Percentiles rank a stretch among this genome's conserved stretches.
Conservation (phyloP, 1,284 basidiomycete species). For the Meira nashicola region DNA sequence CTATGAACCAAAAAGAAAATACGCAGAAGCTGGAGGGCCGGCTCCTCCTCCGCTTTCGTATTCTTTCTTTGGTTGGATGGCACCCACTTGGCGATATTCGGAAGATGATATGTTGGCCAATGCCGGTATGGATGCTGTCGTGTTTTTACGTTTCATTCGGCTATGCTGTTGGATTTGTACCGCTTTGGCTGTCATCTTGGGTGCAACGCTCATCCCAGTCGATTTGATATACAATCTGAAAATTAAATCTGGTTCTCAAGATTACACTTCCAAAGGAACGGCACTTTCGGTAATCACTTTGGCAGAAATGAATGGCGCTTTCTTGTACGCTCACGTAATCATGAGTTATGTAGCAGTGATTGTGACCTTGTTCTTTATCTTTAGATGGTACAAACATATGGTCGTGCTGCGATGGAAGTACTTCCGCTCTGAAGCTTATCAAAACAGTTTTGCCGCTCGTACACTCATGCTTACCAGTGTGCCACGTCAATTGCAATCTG, state of each 20-base stretch:
- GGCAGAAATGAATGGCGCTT: slow-evolving; percentile 37
- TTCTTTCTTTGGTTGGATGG: slow-evolving; percentile 61
- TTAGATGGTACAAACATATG: slow-evolving; percentile 42
- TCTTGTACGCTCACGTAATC: slow-evolving; percentile 49
- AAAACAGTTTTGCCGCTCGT: slow-evolving; percentile 61
- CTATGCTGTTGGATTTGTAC: slow-evolving; percentile 63
- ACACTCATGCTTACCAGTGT: slow-evolving; percentile 60
- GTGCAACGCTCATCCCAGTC: slow-evolving; percentile 73
- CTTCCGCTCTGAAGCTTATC: slow-evolving; percentile 48
- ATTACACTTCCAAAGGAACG: slow-evolving; percentile 19
- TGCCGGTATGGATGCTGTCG: slow-evolving; percentile 81
- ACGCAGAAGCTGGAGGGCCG: slow-evolving; percentile 64
- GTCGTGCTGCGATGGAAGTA: slow-evolving; percentile 42
- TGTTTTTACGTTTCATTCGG: slow-evolving; percentile 84
- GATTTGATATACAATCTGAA: slow-evolving; percentile 56
- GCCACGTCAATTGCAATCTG: slow-evolving; percentile 68
- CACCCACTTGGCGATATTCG: slow-evolving; percentile 74
- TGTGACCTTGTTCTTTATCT: slow-evolving; percentile 40
- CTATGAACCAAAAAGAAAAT: slow-evolving; percentile 78
- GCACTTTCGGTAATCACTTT: slow-evolving; percentile 31
- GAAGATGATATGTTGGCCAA: slow-evolving; percentile 84
- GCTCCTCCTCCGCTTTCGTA: slow-evolving; percentile 11
- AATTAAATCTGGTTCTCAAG: slow-evolving; percentile 19
- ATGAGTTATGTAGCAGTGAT: slow-evolving; percentile 47
- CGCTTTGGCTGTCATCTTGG: slow-evolving; percentile 58